Percentiles rank a stretch among this genome's conserved stretches.
phyloP scores from a whole-genome alignment of 2,329 filamentous ascomycete species.

The Magnaporthiopsis rhizophila region DNA sequence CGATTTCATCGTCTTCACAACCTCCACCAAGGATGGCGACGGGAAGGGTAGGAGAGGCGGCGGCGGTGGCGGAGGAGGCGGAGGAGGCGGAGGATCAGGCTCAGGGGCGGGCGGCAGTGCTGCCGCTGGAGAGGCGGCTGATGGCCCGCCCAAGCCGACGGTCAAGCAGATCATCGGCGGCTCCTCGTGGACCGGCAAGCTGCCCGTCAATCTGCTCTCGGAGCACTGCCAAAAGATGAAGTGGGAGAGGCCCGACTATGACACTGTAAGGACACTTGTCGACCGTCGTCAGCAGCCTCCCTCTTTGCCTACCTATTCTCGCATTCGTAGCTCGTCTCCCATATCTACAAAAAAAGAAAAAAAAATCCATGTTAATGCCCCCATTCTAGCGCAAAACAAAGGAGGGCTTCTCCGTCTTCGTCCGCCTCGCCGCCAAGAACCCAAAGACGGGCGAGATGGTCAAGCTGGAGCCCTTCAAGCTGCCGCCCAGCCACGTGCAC shows the following conservation, averaged over 20 bases:
- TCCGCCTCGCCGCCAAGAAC: constrained; percentile 69
- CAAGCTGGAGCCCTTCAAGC: constrained; percentile 71
- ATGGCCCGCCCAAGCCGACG: constrained; percentile 49
- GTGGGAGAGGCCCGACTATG: constrained; percentile 92
- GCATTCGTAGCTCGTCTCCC: not conserved
- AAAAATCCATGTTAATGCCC: not conserved
- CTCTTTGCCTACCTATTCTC: not conserved
- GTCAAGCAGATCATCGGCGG: constrained; percentile 83
- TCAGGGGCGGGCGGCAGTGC: not conserved
- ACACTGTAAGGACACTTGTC: constrained; percentile 47
- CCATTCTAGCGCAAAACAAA: constrained; percentile 48
- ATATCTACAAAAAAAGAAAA: not conserved
- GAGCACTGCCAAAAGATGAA: constrained; percentile 95
- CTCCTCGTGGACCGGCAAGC: constrained; percentile 92
- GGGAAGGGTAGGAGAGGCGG: constrained; percentile 33
- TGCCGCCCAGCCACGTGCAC: constrained; percentile 69
- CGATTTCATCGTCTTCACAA: constrained; percentile 49
- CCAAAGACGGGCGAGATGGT: constrained; percentile 73
- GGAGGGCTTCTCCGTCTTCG: constrained; percentile 70
- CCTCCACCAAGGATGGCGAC: constrained; percentile 43
- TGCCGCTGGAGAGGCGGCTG: not conserved
- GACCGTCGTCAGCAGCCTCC: constrained; percentile 6
- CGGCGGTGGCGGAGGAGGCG: constrained; percentile 19
- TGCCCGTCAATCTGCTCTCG: constrained; percentile 86
- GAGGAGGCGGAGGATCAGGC: constrained; percentile 9